Evolutionary conservation across 192 early-diverging fungal species (phyloP).

Genomic region (Phlyctochytrium planicorne): DNA sequence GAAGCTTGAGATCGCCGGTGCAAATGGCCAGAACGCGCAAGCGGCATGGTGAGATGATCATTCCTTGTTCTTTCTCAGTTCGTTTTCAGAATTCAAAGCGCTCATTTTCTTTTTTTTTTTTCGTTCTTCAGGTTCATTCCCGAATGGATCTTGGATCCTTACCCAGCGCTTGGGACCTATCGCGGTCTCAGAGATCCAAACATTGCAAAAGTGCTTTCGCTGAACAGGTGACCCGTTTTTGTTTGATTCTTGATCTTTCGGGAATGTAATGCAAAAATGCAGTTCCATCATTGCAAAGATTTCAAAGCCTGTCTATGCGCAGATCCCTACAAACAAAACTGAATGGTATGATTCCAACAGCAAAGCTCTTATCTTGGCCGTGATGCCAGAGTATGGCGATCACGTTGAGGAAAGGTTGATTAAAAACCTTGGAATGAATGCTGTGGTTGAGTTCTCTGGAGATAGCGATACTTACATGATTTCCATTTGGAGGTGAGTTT

Average conservation of each 20-base stretch:
- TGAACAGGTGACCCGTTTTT: background rate
- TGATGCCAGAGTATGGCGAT: background rate
- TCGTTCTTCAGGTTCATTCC: background rate
- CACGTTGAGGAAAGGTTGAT: background rate
- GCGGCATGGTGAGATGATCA: background rate
- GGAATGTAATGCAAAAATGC: no score
- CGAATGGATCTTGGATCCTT: background rate
- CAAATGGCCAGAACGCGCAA: background rate
- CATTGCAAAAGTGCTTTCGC: background rate
- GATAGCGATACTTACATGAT: background rate
- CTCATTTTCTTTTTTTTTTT: background rate
- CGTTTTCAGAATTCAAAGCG: no score
- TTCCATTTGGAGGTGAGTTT: background rate
- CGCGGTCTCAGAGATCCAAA: background rate
- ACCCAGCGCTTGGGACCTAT: background rate
- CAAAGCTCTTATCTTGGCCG: background rate
- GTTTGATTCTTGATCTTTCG: no score
- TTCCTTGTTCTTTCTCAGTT: background rate
- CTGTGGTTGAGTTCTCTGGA: background rate
- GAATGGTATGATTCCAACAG: background rate
- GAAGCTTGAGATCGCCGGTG: background rate
- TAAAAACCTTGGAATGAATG: background rate
- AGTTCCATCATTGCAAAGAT: background rate
- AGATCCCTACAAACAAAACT: background rate
- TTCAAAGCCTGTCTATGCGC: background rate